Percentiles rank a stretch among this genome's conserved stretches.
These are phyloP conservation scores for Dissophora globulifera DNA, from an alignment of 192 early-diverging fungal species.

Conservation along the genomic window DNA sequence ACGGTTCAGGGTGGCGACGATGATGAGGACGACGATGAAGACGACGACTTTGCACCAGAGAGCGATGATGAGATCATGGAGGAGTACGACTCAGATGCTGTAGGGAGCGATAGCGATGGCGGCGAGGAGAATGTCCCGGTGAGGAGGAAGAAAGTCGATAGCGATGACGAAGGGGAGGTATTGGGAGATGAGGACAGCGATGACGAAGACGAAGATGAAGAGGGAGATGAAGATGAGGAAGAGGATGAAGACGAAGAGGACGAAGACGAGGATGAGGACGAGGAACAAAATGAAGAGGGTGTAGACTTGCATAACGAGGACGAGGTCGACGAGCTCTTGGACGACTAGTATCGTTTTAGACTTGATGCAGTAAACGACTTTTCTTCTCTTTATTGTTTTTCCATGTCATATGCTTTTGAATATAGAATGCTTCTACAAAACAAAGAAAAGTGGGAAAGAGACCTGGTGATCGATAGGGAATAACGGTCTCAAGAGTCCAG, in stretches of 20 bases:
- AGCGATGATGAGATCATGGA: slow-evolving; percentile 52
- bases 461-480: no score
- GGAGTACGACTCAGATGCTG: slow-evolving; percentile 40
- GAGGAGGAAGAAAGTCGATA: background rate
- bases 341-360: no score
- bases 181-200: slow-evolving; percentile 18
- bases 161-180: slow-evolving; percentile 6
- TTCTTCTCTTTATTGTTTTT: no score
- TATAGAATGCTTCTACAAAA: no score
- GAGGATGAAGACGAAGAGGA: slow-evolving; percentile 13
- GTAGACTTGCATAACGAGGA: slow-evolving; percentile 21
- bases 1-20: slow-evolving; percentile 12
- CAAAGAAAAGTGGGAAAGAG: no score
- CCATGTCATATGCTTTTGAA: no score
- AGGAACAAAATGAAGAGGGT: slow-evolving; percentile 7
- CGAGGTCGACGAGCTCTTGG: slow-evolving; percentile 11
- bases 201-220: slow-evolving; percentile 18
- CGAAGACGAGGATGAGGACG: slow-evolving; percentile 17
- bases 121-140: background rate
- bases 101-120: slow-evolving; percentile 15
- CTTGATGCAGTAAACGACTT: no score
- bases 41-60: slow-evolving; percentile 46
- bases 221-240: slow-evolving; percentile 13
- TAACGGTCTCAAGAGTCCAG: no score
- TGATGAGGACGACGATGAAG: slow-evolving; percentile 50